phyloP scores from a whole-genome alignment of 2,329 filamentous ascomycete species.

The Ampelomyces quisqualis region DNA sequence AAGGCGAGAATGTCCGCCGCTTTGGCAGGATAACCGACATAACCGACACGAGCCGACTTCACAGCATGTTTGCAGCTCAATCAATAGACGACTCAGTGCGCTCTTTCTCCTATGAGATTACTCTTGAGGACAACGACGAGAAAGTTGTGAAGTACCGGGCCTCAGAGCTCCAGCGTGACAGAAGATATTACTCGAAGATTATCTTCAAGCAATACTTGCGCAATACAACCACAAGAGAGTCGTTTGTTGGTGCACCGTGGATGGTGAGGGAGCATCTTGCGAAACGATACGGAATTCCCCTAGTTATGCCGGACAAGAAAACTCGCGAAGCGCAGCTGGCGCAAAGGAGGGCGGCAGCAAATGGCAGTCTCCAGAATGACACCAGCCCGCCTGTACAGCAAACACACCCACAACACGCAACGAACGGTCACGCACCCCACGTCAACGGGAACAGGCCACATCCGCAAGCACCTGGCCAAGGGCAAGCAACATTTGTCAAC shows the following conservation, averaged over 20 bases:
- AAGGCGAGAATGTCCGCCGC: conserved; percentile 30
- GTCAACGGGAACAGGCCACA: conserved; percentile 22
- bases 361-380: conserved; percentile 50
- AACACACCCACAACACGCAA: conserved; percentile 16
- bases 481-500: conserved; percentile 50
- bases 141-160: conserved; percentile 52
- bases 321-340: conserved; percentile 40
- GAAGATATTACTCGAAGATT: conserved; percentile 91
- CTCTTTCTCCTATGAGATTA: conserved; percentile 36
- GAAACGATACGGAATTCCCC: conserved; percentile 81
- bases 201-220: conserved; percentile 93
- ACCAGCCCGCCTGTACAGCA: conserved; percentile 29
- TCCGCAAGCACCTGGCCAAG: conserved; percentile 19
- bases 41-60: conserved; percentile 32
- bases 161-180: conserved; percentile 75
- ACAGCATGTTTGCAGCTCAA: conserved; percentile 31
- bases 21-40: conserved; percentile 37
- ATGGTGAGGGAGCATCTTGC: conserved; percentile 86
- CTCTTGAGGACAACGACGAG: conserved; percentile 36
- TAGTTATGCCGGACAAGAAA: conserved; percentile 65
- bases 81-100: conserved; percentile 32
- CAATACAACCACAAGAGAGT: conserved; percentile 85
- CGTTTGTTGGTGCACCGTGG: conserved; percentile 97
- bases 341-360: conserved; percentile 72
- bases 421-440: conserved; percentile 22